These are phyloP conservation scores for Diplotaxis tenuifolia DNA, from an alignment of 345 rosid genomes.

Conservation along the genomic window DNA sequence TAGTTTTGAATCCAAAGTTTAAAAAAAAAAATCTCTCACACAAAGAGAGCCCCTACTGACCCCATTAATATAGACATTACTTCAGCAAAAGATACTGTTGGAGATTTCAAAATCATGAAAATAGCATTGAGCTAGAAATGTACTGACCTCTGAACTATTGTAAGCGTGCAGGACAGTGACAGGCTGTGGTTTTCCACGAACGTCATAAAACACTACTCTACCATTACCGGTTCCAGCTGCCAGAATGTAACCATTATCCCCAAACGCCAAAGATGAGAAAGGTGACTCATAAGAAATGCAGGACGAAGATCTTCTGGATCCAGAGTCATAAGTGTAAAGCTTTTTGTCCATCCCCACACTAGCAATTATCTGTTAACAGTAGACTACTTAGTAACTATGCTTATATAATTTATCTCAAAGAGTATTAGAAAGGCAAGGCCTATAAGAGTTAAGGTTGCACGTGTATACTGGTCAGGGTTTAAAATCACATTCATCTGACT, in stretches of 20 bases:
- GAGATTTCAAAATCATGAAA: slow-evolving; percentile 12
- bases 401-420: slow-evolving; percentile 5
- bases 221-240: slow-evolving; percentile 96
- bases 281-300: slow-evolving; percentile 82
- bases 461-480: not conserved
- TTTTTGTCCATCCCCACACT: slow-evolving; percentile 97
- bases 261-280: slow-evolving; percentile 94
- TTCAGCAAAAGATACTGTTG: slow-evolving; percentile 1
- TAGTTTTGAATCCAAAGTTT: slow-evolving; percentile 4
- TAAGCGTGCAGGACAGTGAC: slow-evolving; percentile 87
- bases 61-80: slow-evolving; percentile 10
- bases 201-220: slow-evolving; percentile 85
- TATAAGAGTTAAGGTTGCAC: slow-evolving; percentile 12
- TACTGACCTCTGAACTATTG: slow-evolving; percentile 78
- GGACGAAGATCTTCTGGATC: slow-evolving; percentile 76
- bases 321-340: slow-evolving; percentile 81
- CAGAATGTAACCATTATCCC: slow-evolving; percentile 87
- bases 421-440: not conserved
- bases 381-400: slow-evolving; percentile 16
- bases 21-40: not conserved
- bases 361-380: slow-evolving; percentile 65
- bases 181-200: slow-evolving; percentile 91
- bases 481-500: slow-evolving; percentile 18
- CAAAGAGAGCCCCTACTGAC: not conserved
- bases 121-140: slow-evolving; percentile 14